Evolutionary conservation across 768 basidiomycete genomes (phyloP).

Genomic region (Suillus discolor): DNA sequence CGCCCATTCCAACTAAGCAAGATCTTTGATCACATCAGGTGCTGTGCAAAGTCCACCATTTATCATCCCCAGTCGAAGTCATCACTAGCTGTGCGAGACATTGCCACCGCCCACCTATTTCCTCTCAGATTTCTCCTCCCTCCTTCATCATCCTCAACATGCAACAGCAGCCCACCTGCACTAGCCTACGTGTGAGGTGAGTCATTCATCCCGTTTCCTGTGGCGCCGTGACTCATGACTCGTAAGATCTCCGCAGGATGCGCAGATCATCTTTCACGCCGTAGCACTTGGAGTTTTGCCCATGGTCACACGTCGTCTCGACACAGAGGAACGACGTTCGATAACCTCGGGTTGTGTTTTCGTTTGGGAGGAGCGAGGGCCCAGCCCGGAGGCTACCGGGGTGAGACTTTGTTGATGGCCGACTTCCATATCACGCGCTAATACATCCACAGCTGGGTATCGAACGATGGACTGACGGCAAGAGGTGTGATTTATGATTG

Average conservation of each 20-base stretch:
- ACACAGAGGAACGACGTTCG: constrained; percentile 71
- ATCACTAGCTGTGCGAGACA: constrained; percentile 2
- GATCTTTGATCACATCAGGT: constrained; percentile 3
- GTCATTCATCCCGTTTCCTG: constrained; percentile 3
- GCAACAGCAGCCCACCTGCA: constrained; percentile 71
- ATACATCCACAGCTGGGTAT: constrained; percentile 60
- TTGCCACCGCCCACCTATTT: not conserved
- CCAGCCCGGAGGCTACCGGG: constrained; percentile 65
- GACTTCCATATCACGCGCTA: constrained; percentile 9
- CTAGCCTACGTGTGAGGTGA: constrained; percentile 54
- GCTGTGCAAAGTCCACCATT: constrained; percentile 2
- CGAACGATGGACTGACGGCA: constrained; percentile 82
- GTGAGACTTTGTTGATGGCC: constrained; percentile 39
- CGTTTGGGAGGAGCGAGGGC: constrained; percentile 83
- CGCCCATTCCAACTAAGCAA: constrained; percentile 5
- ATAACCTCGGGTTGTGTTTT: constrained; percentile 76
- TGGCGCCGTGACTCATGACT: not conserved
- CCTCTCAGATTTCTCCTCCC: constrained; percentile 8
- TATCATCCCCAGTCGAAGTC: constrained; percentile 5
- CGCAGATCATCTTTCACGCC: constrained; percentile 75
- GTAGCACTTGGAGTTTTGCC: constrained; percentile 59
- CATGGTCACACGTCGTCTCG: constrained; percentile 72
- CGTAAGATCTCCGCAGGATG: constrained; percentile 58
- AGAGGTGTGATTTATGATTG: constrained; percentile 31
- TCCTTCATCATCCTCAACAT: constrained; percentile 33